These are phyloP conservation scores for Leishmania martiniquensis DNA, from an alignment of 208 protist species.

Conservation along the genomic window DNA sequence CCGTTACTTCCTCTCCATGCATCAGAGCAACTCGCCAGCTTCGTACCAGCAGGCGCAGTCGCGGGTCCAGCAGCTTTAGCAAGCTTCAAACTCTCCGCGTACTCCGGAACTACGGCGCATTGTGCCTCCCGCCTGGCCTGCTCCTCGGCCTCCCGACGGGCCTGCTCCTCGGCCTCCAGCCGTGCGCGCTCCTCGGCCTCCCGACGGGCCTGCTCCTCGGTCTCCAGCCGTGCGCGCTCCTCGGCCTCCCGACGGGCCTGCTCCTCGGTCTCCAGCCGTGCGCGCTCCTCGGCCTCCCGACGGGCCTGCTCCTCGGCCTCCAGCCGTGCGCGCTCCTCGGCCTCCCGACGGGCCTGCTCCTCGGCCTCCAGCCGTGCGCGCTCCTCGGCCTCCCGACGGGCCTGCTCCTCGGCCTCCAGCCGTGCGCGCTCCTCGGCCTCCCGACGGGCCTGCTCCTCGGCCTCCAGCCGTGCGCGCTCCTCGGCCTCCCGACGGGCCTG, in stretches of 20 bases:
- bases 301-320: conserved; percentile 29
- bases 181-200: conserved; percentile 38
- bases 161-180: conserved; percentile 42
- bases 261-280: conserved; percentile 82
- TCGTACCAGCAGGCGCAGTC: neutral
- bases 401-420: conserved; percentile 28
- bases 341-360: conserved; percentile 73
- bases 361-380: neutral
- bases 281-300: conserved; percentile 43
- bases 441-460: conserved; percentile 24
- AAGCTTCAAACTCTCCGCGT: conserved; percentile 26
- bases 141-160: conserved; percentile 7
- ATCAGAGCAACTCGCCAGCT: neutral
- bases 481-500: conserved; percentile 42
- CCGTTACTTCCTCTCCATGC: neutral
- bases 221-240: conserved; percentile 40
- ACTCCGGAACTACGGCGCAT: conserved; percentile 51
- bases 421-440: conserved; percentile 25
- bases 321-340: conserved; percentile 26
- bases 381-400: conserved; percentile 12
- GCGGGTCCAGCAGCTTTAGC: neutral
- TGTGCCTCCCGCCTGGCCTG: conserved; percentile 16
- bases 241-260: conserved; percentile 45
- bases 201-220: conserved; percentile 40
- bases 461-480: conserved; percentile 29